Base-by-base conservation (phyloP, 805 yeast species). In the Schwanniomyces occidentalis region DNA sequence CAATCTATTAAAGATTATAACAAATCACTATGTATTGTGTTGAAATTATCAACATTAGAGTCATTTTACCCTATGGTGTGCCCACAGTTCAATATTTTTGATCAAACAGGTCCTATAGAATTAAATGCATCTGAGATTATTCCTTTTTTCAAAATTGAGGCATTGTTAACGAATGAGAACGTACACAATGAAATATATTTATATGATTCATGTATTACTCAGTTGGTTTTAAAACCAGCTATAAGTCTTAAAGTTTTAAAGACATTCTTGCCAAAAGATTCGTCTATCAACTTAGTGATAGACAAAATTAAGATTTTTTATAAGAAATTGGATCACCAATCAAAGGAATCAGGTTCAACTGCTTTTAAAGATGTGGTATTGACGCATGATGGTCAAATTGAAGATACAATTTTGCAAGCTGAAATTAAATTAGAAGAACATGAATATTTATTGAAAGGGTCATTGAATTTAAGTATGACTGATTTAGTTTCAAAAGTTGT, bases 1-100 rank as follows among this genome's bases (percentile, higher is more conserved):
- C 30, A 44, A 47, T 5, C 59, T 58, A 30, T 37, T 38, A 33
- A 56, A 44, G 44, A 70, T 22, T 38, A 48, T 13, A 21, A 36
- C 15, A 44, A 45, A 5, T 26, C 32, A 3, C 30, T 34, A 10
- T 35, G 13, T 26, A 16, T 18, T 9, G 5, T 26, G 9, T 4
- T 26, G 4, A 26, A 28, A 10, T 19, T 27, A 8, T 23, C 30
- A 22, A 26, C 18, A 15, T 24, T 25, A 9, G 15, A 14, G 4
- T 24, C 30, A 6, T 13, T 12, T 25, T 10, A 12, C 8, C 16
- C 28, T 6, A n/a, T n/a, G n/a, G n/a, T n/a, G n/a, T n/a, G n/a
- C n/a, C n/a, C n/a, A n/a, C n/a, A n/a, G n/a, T n/a, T n/a, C n/a
- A n/a, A n/a, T n/a, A n/a, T n/a, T n/a, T n/a, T n/a, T n/a, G n/a